Evolutionary conservation across 2,329 filamentous ascomycete species (phyloP).

Genomic region (Cladosporium oxysporum): DNA sequence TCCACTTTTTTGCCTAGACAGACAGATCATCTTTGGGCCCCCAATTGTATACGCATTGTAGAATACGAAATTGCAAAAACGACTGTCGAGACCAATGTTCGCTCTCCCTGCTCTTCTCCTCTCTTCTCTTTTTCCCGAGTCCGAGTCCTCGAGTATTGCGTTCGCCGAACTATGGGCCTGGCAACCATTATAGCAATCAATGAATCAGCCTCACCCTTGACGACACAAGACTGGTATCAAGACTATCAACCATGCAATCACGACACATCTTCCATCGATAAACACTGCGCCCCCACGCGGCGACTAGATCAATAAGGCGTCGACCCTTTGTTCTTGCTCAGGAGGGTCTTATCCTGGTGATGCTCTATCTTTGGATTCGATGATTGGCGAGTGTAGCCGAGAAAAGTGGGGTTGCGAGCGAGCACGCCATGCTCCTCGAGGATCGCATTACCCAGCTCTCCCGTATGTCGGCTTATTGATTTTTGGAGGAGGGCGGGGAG

Average conservation of each 20-base stretch:
- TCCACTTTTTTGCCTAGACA: not conserved
- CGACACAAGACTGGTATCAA: not conserved
- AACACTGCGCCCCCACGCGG: not conserved
- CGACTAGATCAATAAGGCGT: not conserved
- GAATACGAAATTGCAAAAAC: conserved; percentile 11
- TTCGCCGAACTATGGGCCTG: not conserved
- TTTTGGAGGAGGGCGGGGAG: not conserved
- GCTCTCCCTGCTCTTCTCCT: not conserved
- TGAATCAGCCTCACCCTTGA: not conserved
- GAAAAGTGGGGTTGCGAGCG: not conserved
- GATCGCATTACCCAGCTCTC: not conserved
- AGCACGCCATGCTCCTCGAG: not conserved
- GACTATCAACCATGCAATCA: not conserved
- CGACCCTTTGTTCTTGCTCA: not conserved
- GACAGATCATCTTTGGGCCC: not conserved
- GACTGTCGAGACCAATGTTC: not conserved
- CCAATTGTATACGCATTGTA: conserved; percentile 5
- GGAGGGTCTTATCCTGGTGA: not conserved
- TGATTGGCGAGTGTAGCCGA: not conserved
- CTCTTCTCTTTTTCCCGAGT: not conserved
- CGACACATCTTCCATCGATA: not conserved
- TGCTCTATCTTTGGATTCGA: not conserved
- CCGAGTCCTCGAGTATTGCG: not conserved
- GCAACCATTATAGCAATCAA: not conserved
- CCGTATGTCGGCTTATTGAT: not conserved